Evolutionary conservation across 441 rosid species (phyloP).

Genomic region (Gossypium laxum): DNA sequence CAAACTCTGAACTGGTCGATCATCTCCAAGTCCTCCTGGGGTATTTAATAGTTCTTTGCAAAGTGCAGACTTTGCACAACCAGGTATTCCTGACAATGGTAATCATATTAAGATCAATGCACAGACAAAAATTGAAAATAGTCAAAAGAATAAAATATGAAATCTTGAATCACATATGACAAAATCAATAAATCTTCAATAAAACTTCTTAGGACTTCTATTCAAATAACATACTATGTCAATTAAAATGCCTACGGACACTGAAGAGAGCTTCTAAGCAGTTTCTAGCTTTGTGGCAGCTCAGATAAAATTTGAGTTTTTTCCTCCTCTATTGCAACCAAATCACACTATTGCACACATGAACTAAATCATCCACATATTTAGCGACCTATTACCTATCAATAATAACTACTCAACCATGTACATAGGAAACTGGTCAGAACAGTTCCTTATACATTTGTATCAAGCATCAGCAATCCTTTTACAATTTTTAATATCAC

Average conservation of each 20-base stretch:
- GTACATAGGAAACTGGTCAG: not conserved
- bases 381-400: not conserved
- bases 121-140: not conserved
- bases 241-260: not conserved
- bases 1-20: conserved; percentile 66
- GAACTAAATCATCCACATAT: not conserved
- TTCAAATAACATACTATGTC: not conserved
- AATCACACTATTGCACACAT: not conserved
- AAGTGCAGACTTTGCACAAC: conserved; percentile 91
- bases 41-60: conserved; percentile 68
- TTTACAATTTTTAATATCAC: not conserved
- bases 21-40: conserved; percentile 71
- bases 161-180: not conserved
- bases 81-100: conserved; percentile 66
- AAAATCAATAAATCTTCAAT: not conserved
- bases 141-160: not conserved
- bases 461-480: not conserved
- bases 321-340: not conserved
- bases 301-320: not conserved
- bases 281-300: not conserved
- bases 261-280: not conserved
- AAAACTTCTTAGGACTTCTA: not conserved
- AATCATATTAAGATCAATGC: not conserved
- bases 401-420: not conserved
- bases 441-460: not conserved